Base-by-base conservation (phyloP, 192 early-diverging fungal genomes). In the Linnemannia schmuckeri region DNA sequence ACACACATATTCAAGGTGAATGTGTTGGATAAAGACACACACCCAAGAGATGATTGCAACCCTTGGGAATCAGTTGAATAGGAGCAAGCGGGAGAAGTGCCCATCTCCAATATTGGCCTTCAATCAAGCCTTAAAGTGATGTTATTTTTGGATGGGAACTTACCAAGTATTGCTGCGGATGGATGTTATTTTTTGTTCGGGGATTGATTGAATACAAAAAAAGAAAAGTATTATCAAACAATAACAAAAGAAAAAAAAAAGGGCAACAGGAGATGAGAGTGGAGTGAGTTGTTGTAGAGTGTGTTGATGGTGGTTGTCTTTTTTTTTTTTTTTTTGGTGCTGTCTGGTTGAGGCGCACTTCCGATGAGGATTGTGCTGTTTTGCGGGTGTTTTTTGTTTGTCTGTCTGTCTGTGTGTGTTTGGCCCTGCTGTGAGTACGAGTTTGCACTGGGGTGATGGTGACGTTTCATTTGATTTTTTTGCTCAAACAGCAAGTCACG, bases 391-490 rank as follows among this genome's bases (percentile, higher is more conserved):
- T 33, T 40, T 72, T 41, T 68, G 35, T 68, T 15, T 69, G 24
- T 69, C 18, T 52, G 49, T 52, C 49, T 52, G 15, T 52, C 42
- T n/a, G 70, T 72, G 70, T 72, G 33, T 42, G 41, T 42, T 18
- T 37, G 70, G 55, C 55, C 55, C 55, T 61, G 22, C 55, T 61
- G 55, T n/a, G 0, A 22, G 55, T 27, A 57, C 20, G 8, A 27
- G 20, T 5, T 3, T 27, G 55, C 55, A 6, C 37, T 12, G 22
- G 6, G 15, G 12, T 37, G 18, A 2, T 42, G 70, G 74, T 76
- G 74, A 76, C 74, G 74, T 76, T n/a, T 74, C 30, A 74, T 44
- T 73, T 30, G 42, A 3, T 63, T 66, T 66, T 49, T 52, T 52
- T 22, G 17, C 3, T 5, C 18, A 18, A 8, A 2, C 4, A 30